phyloP scores from a whole-genome alignment of 345 rosid species.

The Camelina sativa region DNA sequence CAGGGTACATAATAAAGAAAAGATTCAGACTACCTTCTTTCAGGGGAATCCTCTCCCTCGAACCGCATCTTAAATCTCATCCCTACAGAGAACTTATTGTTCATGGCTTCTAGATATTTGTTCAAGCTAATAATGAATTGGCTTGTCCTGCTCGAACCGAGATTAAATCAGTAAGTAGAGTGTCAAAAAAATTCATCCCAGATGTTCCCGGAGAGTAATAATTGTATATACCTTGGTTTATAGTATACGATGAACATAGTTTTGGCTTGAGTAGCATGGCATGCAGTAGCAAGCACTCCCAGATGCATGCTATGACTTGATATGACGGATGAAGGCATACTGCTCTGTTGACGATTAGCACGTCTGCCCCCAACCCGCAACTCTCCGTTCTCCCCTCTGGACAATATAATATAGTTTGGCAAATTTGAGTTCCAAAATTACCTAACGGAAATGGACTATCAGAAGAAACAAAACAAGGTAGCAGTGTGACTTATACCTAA shows the following conservation, averaged over 20 bases:
- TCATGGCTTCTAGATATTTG: conserved; percentile 74
- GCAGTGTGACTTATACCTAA: conserved; percentile 57
- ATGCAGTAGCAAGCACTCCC: conserved; percentile 95
- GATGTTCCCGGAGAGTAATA: conserved; percentile 21
- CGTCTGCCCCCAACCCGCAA: conserved; percentile 83
- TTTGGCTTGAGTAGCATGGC: conserved; percentile 71
- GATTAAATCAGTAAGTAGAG: conserved; percentile 23
- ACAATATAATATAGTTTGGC: conserved; percentile 21
- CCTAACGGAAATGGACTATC: neutral
- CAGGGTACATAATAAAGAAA: conserved; percentile 5
- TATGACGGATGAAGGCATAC: conserved; percentile 89
- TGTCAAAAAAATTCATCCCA: conserved; percentile 6
- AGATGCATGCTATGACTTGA: conserved; percentile 96
- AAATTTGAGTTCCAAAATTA: conserved; percentile 5
- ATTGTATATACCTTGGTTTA: conserved; percentile 73
- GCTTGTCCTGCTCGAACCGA: conserved; percentile 68
- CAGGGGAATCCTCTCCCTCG: conserved; percentile 94
- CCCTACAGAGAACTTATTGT: conserved; percentile 66
- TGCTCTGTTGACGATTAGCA: conserved; percentile 66
- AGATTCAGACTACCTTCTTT: conserved; percentile 63
- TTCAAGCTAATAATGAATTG: conserved; percentile 84
- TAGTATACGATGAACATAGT: conserved; percentile 82
- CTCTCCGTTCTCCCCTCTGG: conserved; percentile 75
- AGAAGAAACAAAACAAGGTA: conserved; percentile 14
- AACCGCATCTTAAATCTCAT: conserved; percentile 91